A percentile compares a stretch with the other conserved stretches of the same genome.
Evolutionary conservation across 2,329 filamentous ascomycete species (phyloP).

Genomic region (Basipetospora chlamydospora): DNA sequence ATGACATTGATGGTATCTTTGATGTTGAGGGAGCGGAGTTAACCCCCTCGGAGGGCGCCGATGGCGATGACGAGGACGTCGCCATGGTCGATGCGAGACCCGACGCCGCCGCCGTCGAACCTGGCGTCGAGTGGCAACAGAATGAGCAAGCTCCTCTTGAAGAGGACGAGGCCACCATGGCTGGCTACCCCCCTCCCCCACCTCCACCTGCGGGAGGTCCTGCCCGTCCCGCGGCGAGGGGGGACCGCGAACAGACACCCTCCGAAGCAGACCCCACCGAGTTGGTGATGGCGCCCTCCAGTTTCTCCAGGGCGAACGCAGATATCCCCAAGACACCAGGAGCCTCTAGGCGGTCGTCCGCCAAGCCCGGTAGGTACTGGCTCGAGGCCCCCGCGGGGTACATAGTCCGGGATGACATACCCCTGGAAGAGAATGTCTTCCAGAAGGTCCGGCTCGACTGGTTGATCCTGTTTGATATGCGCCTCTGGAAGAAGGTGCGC

Average conservation of each 20-base stretch:
- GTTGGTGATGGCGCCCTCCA: conserved; percentile 45
- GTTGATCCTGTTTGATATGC: conserved; percentile 84
- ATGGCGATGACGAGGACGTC: conserved; percentile 39
- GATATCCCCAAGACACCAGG: conserved; percentile 75
- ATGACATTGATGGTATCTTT: conserved; percentile 16
- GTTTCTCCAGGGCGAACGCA: conserved; percentile 49
- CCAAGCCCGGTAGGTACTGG: conserved; percentile 59
- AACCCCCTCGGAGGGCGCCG: conserved; percentile 17
- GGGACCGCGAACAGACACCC: conserved; percentile 49
- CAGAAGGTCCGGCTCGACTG: conserved; percentile 83
- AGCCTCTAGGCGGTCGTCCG: conserved; percentile 25
- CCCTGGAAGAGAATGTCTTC: conserved; percentile 73
- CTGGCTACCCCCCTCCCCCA: conserved; percentile 54
- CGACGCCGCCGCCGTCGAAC: conserved; percentile 26
- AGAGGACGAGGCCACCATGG: conserved; percentile 62
- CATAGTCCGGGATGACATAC: conserved; percentile 44
- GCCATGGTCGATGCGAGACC: conserved; percentile 40
- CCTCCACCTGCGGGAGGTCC: conserved; percentile 36
- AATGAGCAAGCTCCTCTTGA: conserved; percentile 52
- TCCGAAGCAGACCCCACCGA: conserved; percentile 62
- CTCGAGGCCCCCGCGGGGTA: conserved; percentile 63
- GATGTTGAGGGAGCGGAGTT: conserved; percentile 26
- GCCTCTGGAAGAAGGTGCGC: conserved; percentile 92
- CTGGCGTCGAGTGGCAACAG: conserved; percentile 35
- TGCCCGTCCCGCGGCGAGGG: conserved; percentile 24